Evolutionary conservation across 192 early-diverging fungal species (phyloP).

Genomic region (Cladochytrium replicatum): DNA sequence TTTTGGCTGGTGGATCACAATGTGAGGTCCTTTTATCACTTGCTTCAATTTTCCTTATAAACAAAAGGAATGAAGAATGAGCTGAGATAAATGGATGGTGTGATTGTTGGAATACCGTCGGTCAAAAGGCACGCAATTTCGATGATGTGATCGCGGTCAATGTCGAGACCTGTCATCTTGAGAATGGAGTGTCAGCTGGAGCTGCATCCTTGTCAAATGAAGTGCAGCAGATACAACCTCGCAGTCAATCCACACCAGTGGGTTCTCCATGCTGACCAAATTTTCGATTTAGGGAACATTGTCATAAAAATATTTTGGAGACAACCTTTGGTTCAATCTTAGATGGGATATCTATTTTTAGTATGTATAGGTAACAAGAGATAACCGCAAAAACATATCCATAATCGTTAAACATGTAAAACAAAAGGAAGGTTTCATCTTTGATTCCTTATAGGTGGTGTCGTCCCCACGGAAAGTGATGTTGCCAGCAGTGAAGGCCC

Average conservation of each 20-base stretch:
- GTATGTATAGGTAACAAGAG: too few relatives aligned
- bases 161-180: conserved; percentile 66
- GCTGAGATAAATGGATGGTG: conserved; percentile 22
- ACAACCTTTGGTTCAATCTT: too few relatives aligned
- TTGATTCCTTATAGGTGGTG: too few relatives aligned
- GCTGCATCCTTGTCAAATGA: neutral
- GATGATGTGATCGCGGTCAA: conserved; percentile 66
- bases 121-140: conserved; percentile 87
- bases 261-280: conserved; percentile 36
- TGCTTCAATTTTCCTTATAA: too few relatives aligned
- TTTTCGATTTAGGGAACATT: too few relatives aligned
- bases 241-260: conserved; percentile 79
- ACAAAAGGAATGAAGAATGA: neutral
- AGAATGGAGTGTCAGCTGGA: neutral
- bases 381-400: too few relatives aligned
- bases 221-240: conserved; percentile 30
- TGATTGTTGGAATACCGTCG: conserved; percentile 37
- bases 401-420: too few relatives aligned
- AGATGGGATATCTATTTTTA: too few relatives aligned
- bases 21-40: conserved; percentile 39
- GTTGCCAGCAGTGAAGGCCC: too few relatives aligned
- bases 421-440: too few relatives aligned
- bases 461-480: too few relatives aligned
- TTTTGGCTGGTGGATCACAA: conserved; percentile 65
- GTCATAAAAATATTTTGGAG: too few relatives aligned